A percentile compares a stretch with the other conserved stretches of the same genome.
Evolutionary conservation across 768 basidiomycete genomes (phyloP).

Genomic region (Pilatotrama ljubarskyi): DNA sequence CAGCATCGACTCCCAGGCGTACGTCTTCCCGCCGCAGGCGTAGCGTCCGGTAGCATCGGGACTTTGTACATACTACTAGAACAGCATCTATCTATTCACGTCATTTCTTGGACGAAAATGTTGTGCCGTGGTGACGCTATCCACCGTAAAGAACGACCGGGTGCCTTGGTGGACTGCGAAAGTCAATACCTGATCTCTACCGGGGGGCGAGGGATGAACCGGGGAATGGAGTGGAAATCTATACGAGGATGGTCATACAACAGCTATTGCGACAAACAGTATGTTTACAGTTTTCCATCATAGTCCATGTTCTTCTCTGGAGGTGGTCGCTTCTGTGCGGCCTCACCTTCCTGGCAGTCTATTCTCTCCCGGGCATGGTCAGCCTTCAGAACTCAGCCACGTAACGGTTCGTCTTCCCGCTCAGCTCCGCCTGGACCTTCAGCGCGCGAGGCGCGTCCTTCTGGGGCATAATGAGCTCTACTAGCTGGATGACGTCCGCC

Average conservation of each 20-base stretch:
- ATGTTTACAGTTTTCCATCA: background rate
- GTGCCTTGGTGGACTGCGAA: no score
- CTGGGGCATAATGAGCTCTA: conserved; percentile 77
- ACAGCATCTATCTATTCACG: background rate
- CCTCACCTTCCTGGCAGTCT: background rate
- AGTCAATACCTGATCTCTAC: no score
- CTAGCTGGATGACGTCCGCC: conserved; percentile 71
- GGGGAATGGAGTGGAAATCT: background rate
- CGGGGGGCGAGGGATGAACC: no score
- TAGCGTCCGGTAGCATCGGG: background rate
- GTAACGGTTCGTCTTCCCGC: conserved; percentile 52
- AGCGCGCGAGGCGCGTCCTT: conserved; percentile 71
- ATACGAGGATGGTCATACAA: background rate
- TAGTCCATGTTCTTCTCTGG: background rate
- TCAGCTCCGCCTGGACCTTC: conserved; percentile 54
- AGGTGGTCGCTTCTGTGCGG: no score
- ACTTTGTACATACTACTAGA: background rate
- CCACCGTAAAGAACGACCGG: no score
- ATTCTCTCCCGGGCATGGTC: no score
- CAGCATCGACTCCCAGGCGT: conserved; percentile 16
- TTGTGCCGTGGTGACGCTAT: no score
- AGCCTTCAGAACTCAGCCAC: conserved; percentile 6
- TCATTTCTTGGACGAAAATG: no score
- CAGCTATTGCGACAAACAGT: no score
- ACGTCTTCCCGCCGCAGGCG: conserved; percentile 7